Evolutionary conservation across 352 stramenopile genomes (phyloP).

Genomic region (Globisporangium cederbergense): DNA sequence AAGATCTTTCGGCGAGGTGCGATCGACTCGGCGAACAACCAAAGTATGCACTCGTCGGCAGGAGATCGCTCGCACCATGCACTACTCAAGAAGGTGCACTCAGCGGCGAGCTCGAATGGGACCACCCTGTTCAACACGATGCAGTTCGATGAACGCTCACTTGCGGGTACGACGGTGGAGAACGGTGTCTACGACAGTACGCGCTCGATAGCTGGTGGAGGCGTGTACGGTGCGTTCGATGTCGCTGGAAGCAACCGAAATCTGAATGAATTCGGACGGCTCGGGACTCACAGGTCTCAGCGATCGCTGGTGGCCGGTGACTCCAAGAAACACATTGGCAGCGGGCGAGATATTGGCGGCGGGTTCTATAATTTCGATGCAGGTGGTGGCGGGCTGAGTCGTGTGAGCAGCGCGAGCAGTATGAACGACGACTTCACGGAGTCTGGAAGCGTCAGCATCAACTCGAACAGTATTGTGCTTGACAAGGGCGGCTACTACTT

Average conservation of each 20-base stretch:
- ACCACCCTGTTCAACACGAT: conserved; percentile 36
- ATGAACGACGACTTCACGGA: conserved; percentile 40
- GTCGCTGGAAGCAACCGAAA: conserved; percentile 27
- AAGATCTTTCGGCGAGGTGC: conserved; percentile 39
- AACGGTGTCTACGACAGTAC: conserved; percentile 29
- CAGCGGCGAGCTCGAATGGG: conserved; percentile 21
- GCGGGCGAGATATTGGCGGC: conserved; percentile 23
- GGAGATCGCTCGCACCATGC: background rate
- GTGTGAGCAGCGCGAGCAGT: conserved; percentile 45
- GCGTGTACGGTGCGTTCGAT: conserved; percentile 13
- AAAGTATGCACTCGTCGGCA: conserved; percentile 16
- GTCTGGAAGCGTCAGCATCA: conserved; percentile 20
- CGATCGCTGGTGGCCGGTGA: conserved; percentile 28
- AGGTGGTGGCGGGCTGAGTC: conserved; percentile 29
- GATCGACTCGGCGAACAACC: conserved; percentile 15
- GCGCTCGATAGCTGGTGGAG: conserved; percentile 18
- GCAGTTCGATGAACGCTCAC: conserved; percentile 41
- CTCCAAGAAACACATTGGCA: conserved; percentile 22
- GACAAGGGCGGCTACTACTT: conserved; percentile 73
- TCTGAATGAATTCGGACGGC: conserved; percentile 9
- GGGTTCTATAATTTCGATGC: conserved; percentile 31
- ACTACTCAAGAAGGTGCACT: conserved; percentile 13
- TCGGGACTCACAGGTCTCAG: conserved; percentile 21
- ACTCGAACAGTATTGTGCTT: conserved; percentile 64
- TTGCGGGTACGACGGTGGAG: conserved; percentile 31